Conservation (phyloP, 2,329 filamentous ascomycete genomes). For the Zelopaecilomyces penicillatus region DNA sequence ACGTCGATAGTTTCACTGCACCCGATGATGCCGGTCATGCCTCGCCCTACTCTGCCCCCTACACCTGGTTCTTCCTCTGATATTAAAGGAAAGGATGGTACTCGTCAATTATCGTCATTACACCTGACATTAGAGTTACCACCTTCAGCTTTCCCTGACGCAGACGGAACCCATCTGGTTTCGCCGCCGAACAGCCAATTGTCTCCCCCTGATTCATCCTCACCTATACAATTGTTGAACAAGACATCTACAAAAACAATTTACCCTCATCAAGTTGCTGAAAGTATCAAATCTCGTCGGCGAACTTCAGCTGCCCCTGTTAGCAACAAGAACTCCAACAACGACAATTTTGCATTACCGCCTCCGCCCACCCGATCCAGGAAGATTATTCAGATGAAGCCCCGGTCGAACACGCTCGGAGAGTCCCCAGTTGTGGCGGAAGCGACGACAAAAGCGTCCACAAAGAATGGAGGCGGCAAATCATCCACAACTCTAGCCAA, state of each 20-base stretch:
- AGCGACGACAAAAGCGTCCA: slow-evolving; percentile 16
- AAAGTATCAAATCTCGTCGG: slow-evolving; percentile 45
- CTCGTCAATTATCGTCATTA: slow-evolving; percentile 48
- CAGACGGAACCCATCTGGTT: slow-evolving; percentile 23
- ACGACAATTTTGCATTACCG: slow-evolving; percentile 69
- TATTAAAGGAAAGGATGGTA: slow-evolving; percentile 63
- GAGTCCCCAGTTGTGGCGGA: slow-evolving; percentile 9
- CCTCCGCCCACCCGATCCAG: slow-evolving; percentile 85
- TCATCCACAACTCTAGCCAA: slow-evolving; percentile 13
- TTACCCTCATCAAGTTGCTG: slow-evolving; percentile 41
- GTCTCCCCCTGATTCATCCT: slow-evolving; percentile 17
- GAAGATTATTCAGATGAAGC: slow-evolving; percentile 99
- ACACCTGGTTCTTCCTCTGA: slow-evolving; percentile 76
- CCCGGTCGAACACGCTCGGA: slow-evolving; percentile 34
- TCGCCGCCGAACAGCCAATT: slow-evolving; percentile 23
- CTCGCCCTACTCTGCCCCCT: slow-evolving; percentile 42
- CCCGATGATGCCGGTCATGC: slow-evolving; percentile 16
- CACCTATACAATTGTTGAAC: slow-evolving; percentile 7
- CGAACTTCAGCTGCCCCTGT: slow-evolving; percentile 42
- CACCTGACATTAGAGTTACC: slow-evolving; percentile 69
- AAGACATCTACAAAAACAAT: slow-evolving; percentile 18
- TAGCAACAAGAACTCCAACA: slow-evolving; percentile 33
- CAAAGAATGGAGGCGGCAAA: slow-evolving; percentile 15
- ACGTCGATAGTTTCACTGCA: too few species aligned
- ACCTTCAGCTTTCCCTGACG: slow-evolving; percentile 59